Evolutionary conservation across 2,329 filamentous ascomycete genomes (phyloP).

Genomic region (Trichoderma sp.): DNA sequence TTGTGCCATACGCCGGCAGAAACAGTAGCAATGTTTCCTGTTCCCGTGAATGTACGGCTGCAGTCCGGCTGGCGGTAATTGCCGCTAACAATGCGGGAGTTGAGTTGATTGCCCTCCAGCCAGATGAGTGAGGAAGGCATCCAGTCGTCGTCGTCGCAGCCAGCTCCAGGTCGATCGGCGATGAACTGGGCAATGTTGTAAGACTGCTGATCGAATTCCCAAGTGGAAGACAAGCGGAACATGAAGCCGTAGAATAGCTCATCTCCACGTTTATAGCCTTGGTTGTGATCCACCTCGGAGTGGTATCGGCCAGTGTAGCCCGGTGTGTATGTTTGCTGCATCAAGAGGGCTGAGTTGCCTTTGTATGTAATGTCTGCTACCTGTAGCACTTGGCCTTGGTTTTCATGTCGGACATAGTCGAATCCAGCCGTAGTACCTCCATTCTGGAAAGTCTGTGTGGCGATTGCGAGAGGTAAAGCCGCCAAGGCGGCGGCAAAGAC

Average conservation of each 20-base stretch:
- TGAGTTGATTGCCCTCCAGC: slow-evolving; percentile 46
- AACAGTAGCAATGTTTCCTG: slow-evolving; percentile 41
- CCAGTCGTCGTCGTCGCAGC: slow-evolving; percentile 46
- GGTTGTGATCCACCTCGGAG: slow-evolving; percentile 47
- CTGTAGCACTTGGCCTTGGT: slow-evolving; percentile 46
- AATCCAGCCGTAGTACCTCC: slow-evolving; percentile 45
- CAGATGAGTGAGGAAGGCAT: slow-evolving; percentile 54
- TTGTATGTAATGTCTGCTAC: slow-evolving; percentile 45
- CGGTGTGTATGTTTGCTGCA: slow-evolving; percentile 47
- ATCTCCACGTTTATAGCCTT: slow-evolving; percentile 49
- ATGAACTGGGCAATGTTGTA: slow-evolving; percentile 56
- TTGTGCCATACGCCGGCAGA: slow-evolving; percentile 50
- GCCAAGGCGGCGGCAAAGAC: neutral
- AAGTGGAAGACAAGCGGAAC: slow-evolving; percentile 48
- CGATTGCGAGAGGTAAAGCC: slow-evolving; percentile 25
- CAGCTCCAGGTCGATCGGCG: slow-evolving; percentile 46
- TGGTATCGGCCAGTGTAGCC: slow-evolving; percentile 49
- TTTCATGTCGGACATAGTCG: slow-evolving; percentile 42
- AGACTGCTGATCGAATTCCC: slow-evolving; percentile 48
- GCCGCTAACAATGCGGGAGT: slow-evolving; percentile 41
- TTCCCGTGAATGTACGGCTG: slow-evolving; percentile 26
- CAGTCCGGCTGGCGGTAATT: slow-evolving; percentile 33
- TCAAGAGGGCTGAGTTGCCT: slow-evolving; percentile 44
- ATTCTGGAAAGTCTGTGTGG: slow-evolving; percentile 44
- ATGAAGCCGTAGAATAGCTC: slow-evolving; percentile 52